Evolutionary conservation across 352 stramenopile species (phyloP).

Genomic region (Phytophthora sansomeana): DNA sequence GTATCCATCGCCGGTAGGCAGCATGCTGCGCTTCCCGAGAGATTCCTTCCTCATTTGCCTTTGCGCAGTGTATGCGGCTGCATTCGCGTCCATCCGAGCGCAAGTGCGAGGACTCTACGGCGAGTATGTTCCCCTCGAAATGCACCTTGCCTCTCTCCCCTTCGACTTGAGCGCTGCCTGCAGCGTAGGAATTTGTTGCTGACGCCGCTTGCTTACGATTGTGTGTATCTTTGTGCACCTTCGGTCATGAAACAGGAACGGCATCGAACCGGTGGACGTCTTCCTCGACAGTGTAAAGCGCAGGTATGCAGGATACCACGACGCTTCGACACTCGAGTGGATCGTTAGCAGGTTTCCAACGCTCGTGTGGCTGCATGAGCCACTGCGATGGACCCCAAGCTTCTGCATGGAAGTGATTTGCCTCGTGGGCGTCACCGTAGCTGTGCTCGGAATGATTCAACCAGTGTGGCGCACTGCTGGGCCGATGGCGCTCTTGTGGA

Average conservation of each 20-base stretch:
- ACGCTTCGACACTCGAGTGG: conserved; percentile 25
- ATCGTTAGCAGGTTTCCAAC: conserved; percentile 53
- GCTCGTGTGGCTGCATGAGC: conserved; percentile 62
- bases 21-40: conserved; percentile 45
- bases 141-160: conserved; percentile 26
- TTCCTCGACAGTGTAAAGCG: conserved; percentile 53
- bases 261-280: conserved; percentile 63
- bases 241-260: conserved; percentile 43
- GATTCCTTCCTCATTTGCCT: conserved; percentile 52
- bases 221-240: conserved; percentile 27
- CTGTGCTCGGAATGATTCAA: conserved; percentile 39
- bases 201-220: conserved; percentile 10
- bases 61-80: conserved; percentile 56
- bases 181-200: no score
- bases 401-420: conserved; percentile 61
- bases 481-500: conserved; percentile 48
- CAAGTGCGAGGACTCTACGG: conserved; percentile 88
- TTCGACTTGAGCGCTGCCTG: background rate
- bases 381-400: conserved; percentile 50
- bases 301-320: conserved; percentile 10
- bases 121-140: conserved; percentile 43
- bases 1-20: background rate
- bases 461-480: conserved; percentile 43
- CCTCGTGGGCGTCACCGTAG: conserved; percentile 41
- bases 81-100: conserved; percentile 83